These are phyloP conservation scores for Pseudomonodictys pantanalensis DNA, from an alignment of 495 filamentous ascomycete genomes.

Conservation along the genomic window DNA sequence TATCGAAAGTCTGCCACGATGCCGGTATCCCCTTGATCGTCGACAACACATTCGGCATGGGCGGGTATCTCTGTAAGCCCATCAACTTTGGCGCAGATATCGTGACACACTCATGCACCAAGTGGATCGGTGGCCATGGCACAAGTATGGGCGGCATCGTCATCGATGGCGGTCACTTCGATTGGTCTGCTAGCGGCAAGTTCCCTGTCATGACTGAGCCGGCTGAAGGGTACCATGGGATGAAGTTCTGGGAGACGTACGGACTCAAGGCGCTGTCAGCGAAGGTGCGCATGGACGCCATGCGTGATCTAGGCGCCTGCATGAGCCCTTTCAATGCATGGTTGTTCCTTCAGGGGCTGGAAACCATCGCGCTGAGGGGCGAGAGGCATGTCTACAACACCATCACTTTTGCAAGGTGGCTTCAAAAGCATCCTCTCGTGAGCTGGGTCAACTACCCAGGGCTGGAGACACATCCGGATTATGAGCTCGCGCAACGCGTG, in stretches of 20 bases:
- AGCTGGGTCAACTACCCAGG: conserved; percentile 47
- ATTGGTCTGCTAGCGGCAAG: conserved; percentile 45
- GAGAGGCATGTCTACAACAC: conserved; percentile 44
- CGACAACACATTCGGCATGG: conserved; percentile 49
- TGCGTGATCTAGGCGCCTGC: conserved; percentile 46
- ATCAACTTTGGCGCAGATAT: conserved; percentile 46
- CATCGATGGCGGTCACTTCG: conserved; percentile 46
- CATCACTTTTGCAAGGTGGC: conserved; percentile 43
- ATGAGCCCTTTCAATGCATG: conserved; percentile 46
- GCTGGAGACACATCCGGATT: conserved; percentile 43
- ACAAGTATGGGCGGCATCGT: conserved; percentile 47
- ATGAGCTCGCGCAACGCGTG: conserved; percentile 40
- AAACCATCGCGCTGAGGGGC: conserved; percentile 42
- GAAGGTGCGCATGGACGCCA: conserved; percentile 45
- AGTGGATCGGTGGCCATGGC: conserved; percentile 48
- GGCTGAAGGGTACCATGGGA: conserved; percentile 45
- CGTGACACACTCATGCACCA: conserved; percentile 45
- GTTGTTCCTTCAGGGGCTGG: conserved; percentile 45
- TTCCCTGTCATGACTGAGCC: conserved; percentile 46
- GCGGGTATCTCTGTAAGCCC: conserved; percentile 44
- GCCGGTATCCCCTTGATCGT: conserved; percentile 45
- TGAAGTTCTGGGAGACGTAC: conserved; percentile 48
- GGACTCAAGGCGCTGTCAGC: conserved; percentile 42
- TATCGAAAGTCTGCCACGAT: conserved; percentile 44
- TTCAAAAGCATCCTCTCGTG: conserved; percentile 41